Base-by-base conservation (phyloP, 306 rosid genomes). In the Psophocarpus tetragonolobus region DNA sequence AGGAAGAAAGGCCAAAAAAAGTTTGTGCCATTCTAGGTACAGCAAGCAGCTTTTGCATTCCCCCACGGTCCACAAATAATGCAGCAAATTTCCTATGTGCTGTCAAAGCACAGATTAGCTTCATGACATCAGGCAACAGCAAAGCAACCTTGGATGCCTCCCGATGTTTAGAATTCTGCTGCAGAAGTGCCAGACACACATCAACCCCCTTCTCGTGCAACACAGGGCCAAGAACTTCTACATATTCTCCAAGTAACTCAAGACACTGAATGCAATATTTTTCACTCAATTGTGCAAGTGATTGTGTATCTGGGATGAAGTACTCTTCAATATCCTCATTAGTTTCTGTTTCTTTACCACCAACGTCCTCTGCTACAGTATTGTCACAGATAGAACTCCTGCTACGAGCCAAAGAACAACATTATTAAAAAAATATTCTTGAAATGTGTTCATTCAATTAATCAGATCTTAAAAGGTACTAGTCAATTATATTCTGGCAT, bases 191-290 rank as follows among this genome's bases (percentile, higher is more conserved):
- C 67, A 96, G 92, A 74, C 99, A 96, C 51, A 91, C 99, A 61
- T 96, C 99, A 45, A 96, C 93, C 54, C 98, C 99, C 73, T 96
- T 96, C 72, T 96, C 98, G 24, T 90, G 98, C 79, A 96, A 84
- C 70, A 96, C 99, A 76, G 99, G 99, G 21, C 98, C 98, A 83
- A 96, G 98, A 81, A 91, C 99, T 83, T 96, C 99, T 21, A 96
- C 98, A 85, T 96, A 96, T 70, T 91, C 98, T 73, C 99, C 99
- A 68, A 96, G 98, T 62, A 79, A 85, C 84, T 89, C 96, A 47
- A 96, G 98, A 75, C 99, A 96, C 82, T 93, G 99, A 77, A 96
- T 90, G 88, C 99, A 96, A 72, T 85, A 92, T 81, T 91, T 92
- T 88, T 96, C 98, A 76, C 98, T 90, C 80, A 90, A 77, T 82